A percentile compares a stretch with the other conserved stretches of the same genome.
Evolutionary conservation across 1,139 yeast genomes (phyloP).

Genomic region (Hemisphaericaspora lyxosophila): DNA sequence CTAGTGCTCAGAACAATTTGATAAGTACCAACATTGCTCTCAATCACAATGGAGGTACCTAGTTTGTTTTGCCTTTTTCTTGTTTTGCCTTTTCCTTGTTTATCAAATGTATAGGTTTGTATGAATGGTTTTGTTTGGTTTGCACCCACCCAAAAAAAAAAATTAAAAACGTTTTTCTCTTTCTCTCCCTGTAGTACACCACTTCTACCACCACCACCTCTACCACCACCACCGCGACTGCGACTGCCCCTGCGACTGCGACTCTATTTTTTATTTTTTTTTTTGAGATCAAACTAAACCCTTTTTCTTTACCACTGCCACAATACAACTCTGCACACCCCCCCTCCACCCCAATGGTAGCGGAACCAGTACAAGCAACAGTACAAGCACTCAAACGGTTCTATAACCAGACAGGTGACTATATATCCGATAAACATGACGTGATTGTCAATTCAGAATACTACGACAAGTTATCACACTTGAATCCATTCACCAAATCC

Average conservation of each 20-base stretch:
- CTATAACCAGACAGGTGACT: conserved; percentile 25
- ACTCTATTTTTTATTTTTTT: neutral
- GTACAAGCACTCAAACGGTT: conserved; percentile 28
- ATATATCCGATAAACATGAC: conserved; percentile 27
- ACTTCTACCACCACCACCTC: too few relatives aligned
- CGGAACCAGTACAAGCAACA: conserved; percentile 48
- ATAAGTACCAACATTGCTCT: too few relatives aligned
- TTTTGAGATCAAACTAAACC: neutral
- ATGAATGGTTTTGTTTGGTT: neutral
- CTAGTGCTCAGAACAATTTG: too few relatives aligned
- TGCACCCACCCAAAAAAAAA: conserved; percentile 69
- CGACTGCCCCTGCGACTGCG: too few relatives aligned
- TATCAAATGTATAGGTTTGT: conserved; percentile 1
- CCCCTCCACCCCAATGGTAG: too few relatives aligned
- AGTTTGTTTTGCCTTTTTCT: too few relatives aligned
- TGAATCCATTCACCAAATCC: conserved; percentile 14
- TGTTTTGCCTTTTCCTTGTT: neutral
- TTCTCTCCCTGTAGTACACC: too few relatives aligned
- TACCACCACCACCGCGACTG: too few relatives aligned
- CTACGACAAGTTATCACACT: conserved; percentile 17
- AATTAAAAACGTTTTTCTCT: too few relatives aligned
- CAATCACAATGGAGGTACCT: conserved; percentile 3
- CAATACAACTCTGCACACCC: too few relatives aligned
- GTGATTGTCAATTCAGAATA: conserved; percentile 20
- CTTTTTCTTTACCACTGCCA: neutral